These are phyloP conservation scores for Hypoxylon sp. DNA, from an alignment of 2,329 filamentous ascomycete species.

Conservation along the genomic window DNA sequence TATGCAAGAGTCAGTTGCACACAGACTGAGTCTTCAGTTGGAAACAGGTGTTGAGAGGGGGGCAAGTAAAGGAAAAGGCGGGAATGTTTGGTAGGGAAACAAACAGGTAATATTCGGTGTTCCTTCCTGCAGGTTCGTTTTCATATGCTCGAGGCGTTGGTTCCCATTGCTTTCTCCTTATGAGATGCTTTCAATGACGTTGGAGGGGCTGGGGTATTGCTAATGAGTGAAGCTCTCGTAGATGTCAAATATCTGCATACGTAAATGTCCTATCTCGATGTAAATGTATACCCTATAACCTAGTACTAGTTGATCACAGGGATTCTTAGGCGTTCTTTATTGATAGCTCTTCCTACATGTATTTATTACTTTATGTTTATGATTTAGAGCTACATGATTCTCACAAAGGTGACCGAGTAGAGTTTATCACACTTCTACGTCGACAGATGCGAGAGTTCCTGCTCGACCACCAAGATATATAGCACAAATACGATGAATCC, in stretches of 20 bases:
- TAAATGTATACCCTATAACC: not conserved
- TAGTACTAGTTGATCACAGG: not conserved
- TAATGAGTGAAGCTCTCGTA: not conserved
- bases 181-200: not conserved
- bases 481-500: not conserved
- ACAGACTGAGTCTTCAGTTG: not conserved
- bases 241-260: not conserved
- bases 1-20: not conserved
- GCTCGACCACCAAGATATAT: not conserved
- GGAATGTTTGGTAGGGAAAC: not conserved
- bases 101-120: not conserved
- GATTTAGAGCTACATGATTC: not conserved
- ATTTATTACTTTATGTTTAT: not conserved
- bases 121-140: not conserved
- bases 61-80: not conserved
- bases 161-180: not conserved
- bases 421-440: not conserved
- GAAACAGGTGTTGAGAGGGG: not conserved
- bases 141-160: not conserved
- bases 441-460: not conserved
- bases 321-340: not conserved
- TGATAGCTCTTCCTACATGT: not conserved
- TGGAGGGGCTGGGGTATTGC: not conserved
- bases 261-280: not conserved
- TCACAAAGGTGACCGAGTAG: not conserved